phyloP scores from a whole-genome alignment of 305 asterid species.

The Solanum hybrid region DNA sequence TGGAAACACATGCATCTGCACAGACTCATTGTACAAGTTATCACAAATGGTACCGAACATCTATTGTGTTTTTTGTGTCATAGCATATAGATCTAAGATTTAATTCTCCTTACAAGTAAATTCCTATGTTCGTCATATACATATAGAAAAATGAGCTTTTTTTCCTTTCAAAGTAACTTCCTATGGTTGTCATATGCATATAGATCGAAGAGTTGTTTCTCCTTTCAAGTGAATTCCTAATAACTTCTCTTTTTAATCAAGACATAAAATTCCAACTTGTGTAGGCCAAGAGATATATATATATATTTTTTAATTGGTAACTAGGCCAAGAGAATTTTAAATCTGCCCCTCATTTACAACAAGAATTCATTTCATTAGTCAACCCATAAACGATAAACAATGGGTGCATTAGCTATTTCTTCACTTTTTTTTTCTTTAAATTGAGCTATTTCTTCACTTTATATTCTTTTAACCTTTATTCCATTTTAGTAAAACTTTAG shows the following conservation, averaged over 20 bases:
- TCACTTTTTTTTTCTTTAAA: not conserved
- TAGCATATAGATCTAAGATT: not conserved
- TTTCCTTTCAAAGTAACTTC: not conserved
- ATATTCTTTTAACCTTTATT: not conserved
- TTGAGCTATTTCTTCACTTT: not conserved
- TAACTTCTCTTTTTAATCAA: not conserved
- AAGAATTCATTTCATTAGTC: not conserved
- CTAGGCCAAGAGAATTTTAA: not conserved
- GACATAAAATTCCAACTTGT: not conserved
- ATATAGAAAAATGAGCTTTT: not conserved
- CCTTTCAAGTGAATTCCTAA: not conserved
- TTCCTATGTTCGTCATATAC: not conserved
- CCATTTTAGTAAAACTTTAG: not conserved
- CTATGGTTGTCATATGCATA: not conserved
- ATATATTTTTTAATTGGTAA: too few species aligned
- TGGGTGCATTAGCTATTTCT: not conserved
- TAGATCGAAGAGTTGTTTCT: not conserved
- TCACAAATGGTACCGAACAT: not conserved
- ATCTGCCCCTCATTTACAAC: not conserved
- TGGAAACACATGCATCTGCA: not conserved
- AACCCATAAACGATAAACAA: not conserved
- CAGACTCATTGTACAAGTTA: not conserved
- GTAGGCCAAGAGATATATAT: not conserved
- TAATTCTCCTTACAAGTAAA: not conserved
- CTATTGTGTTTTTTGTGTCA: not conserved